A percentile compares a stretch with the other conserved stretches of the same genome.
phyloP scores from a whole-genome alignment of 2,329 filamentous ascomycete genomes.

The Verticillium isaacii region DNA sequence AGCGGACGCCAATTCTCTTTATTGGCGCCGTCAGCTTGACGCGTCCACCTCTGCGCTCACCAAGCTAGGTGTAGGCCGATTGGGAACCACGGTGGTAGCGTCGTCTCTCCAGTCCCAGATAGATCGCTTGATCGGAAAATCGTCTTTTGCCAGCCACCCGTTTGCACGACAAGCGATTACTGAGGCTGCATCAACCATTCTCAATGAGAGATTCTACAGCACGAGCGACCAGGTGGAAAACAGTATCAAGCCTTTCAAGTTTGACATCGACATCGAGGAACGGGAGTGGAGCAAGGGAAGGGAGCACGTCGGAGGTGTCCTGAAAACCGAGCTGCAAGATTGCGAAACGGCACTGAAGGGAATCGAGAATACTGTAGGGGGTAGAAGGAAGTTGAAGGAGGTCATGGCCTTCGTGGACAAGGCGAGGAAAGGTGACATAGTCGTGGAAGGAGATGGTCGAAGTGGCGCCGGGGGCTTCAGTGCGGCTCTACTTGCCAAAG shows the following conservation, averaged over 20 bases:
- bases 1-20: conserved; percentile 76
- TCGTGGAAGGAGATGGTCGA: conserved; percentile 76
- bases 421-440: conserved; percentile 77
- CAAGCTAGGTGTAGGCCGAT: conserved; percentile 85
- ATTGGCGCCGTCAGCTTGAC: conserved; percentile 93
- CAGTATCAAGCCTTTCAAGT: conserved; percentile 98
- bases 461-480: conserved; percentile 93
- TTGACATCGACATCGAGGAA: conserved; percentile 91
- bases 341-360: conserved; percentile 74
- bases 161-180: conserved; percentile 91
- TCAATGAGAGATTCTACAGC: conserved; percentile 93
- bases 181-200: conserved; percentile 81
- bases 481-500: conserved; percentile 75
- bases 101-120: conserved; percentile 82
- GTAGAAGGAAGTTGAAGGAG: conserved; percentile 79
- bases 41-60: conserved; percentile 86
- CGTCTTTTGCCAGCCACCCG: conserved; percentile 84
- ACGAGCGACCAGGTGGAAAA: conserved; percentile 98
- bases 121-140: conserved; percentile 70
- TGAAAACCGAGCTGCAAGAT: conserved; percentile 84
- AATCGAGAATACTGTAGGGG: conserved; percentile 74
- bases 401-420: conserved; percentile 90
- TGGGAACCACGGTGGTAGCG: conserved; percentile 89
- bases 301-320: conserved; percentile 71
- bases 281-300: conserved; percentile 82